Evolutionary conservation across 2,329 filamentous ascomycete genomes (phyloP).

Genomic region (Alternaria rosae): DNA sequence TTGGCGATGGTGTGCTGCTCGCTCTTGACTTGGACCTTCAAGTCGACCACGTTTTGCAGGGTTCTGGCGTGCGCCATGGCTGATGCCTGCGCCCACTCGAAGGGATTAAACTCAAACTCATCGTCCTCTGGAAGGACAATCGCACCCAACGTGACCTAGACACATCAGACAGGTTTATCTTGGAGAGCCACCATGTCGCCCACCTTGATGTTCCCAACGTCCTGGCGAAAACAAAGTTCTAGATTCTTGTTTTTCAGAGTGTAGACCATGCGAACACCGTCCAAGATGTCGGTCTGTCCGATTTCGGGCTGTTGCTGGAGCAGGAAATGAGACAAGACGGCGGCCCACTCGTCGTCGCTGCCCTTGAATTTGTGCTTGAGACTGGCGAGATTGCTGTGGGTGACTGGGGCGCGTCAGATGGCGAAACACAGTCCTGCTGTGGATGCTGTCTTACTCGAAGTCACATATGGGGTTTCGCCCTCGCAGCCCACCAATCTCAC

Average conservation of each 20-base stretch:
- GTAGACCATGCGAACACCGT: slow-evolving; percentile 66
- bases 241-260: slow-evolving; percentile 62
- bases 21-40: slow-evolving; percentile 54
- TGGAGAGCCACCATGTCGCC: slow-evolving; percentile 31
- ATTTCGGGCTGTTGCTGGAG: slow-evolving; percentile 53
- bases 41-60: slow-evolving; percentile 54
- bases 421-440: slow-evolving; percentile 18
- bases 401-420: slow-evolving; percentile 42
- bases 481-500: slow-evolving; percentile 74
- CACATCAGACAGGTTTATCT: background rate
- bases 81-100: slow-evolving; percentile 73
- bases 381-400: slow-evolving; percentile 40
- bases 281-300: slow-evolving; percentile 56
- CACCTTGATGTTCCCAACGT: slow-evolving; percentile 71
- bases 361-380: slow-evolving; percentile 47
- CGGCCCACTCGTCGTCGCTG: slow-evolving; percentile 68
- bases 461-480: slow-evolving; percentile 66
- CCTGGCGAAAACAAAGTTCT: slow-evolving; percentile 70
- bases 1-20: slow-evolving; percentile 65
- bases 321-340: slow-evolving; percentile 65
- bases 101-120: slow-evolving; percentile 68
- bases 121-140: slow-evolving; percentile 65
- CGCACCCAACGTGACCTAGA: slow-evolving; percentile 66
- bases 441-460: slow-evolving; percentile 60
- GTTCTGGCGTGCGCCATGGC: slow-evolving; percentile 59